Conservation (phyloP, 225 moss, liverwort and hornwort genomes). For the Polytrichum formosum region DNA sequence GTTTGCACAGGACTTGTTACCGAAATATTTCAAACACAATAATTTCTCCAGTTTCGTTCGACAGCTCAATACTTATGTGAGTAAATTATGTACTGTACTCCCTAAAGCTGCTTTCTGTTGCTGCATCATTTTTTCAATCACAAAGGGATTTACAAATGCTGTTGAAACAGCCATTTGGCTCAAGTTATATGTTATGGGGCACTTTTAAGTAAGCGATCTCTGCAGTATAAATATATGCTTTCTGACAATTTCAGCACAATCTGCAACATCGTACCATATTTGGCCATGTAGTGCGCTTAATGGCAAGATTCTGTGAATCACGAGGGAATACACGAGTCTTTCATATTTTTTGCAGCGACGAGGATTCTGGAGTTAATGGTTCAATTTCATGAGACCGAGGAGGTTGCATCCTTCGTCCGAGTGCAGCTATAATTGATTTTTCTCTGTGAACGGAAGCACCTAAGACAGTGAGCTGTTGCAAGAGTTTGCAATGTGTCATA, state of each 20-base stretch:
- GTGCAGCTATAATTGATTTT: no score
- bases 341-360: no score
- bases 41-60: conserved; percentile 99
- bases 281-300: no score
- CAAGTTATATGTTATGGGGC: background rate
- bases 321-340: no score
- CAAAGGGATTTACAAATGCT: background rate
- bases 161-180: background rate
- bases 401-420: no score
- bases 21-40: conserved; percentile 97
- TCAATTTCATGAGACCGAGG: no score
- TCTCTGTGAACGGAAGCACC: no score
- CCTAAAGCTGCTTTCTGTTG: background rate
- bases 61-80: conserved; percentile 97
- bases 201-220: background rate
- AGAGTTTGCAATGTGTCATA: no score
- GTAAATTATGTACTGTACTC: conserved; percentile 13
- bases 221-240: background rate
- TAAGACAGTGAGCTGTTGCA: no score
- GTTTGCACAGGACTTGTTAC: conserved; percentile 84
- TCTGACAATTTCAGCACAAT: background rate
- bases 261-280: background rate
- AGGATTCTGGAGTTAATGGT: no score
- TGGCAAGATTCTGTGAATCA: no score
- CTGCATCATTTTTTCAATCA: background rate